Conservation (phyloP, 306 rosid species). For the Corylus heterophylla region DNA sequence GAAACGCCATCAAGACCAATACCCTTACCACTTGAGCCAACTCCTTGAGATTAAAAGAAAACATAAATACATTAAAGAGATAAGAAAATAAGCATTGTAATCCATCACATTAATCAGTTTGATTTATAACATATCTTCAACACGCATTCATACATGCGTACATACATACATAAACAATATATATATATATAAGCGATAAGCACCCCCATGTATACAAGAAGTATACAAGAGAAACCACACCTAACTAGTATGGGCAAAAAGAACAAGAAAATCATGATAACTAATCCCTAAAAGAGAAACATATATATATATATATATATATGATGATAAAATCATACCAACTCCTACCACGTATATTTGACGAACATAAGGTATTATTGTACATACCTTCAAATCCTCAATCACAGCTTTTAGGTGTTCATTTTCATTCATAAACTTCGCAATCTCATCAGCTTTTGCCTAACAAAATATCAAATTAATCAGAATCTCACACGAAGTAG, state of each 20-base stretch:
- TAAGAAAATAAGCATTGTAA: background rate
- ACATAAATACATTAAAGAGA: background rate
- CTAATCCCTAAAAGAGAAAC: background rate
- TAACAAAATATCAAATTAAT: constrained; percentile 25
- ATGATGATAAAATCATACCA: background rate
- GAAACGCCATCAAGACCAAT: too few species aligned
- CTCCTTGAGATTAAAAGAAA: too few species aligned
- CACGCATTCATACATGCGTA: background rate
- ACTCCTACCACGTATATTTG: background rate
- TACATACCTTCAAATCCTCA: constrained; percentile 82
- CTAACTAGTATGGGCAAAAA: too few species aligned
- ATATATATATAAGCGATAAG: too few species aligned
- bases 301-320: background rate
- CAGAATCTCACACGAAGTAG: background rate
- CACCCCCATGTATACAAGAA: too few species aligned
- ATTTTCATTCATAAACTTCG: constrained; percentile 93
- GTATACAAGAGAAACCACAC: too few species aligned
- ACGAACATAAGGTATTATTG: constrained; percentile 14
- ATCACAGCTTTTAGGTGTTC: constrained; percentile 73
- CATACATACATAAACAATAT: background rate
- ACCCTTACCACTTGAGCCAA: too few species aligned
- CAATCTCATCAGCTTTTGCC: constrained; percentile 99
- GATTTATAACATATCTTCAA: background rate
- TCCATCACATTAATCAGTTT: background rate
- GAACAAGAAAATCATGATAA: too few species aligned